These are phyloP conservation scores for Acanthamoeba lenticulata DNA, from an alignment of 208 protist species.

Conservation along the genomic window DNA sequence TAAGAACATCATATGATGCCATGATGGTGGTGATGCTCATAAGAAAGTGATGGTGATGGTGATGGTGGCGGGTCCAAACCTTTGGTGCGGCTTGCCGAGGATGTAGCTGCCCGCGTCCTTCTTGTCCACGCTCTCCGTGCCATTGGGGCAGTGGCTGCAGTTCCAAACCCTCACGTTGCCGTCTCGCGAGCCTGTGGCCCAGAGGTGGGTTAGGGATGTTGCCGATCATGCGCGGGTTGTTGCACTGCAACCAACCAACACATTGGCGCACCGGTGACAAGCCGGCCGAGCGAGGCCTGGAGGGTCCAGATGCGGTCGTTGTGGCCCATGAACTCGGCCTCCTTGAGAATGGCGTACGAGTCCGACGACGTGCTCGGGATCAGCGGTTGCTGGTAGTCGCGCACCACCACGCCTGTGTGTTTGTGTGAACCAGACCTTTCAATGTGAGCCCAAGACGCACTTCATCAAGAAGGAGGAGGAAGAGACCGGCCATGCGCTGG, in stretches of 20 bases:
- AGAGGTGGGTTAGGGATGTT: neutral
- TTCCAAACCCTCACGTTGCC: slow-evolving; percentile 32
- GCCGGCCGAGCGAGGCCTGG: slow-evolving; percentile 2
- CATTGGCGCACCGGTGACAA: neutral
- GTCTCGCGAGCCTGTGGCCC: neutral
- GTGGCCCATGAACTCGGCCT: slow-evolving; percentile 45
- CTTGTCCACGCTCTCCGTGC: neutral
- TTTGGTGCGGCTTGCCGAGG: slow-evolving; percentile 24
- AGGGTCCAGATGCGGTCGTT: slow-evolving; percentile 25
- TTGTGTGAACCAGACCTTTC: no score
- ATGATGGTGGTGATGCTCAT: no score
- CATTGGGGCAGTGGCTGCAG: neutral
- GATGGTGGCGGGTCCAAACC: no score
- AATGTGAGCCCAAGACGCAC: neutral
- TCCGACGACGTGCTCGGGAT: neutral
- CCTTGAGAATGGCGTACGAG: neutral
- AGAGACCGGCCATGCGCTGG: neutral
- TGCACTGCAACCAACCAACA: no score
- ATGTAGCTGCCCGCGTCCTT: slow-evolving; percentile 18
- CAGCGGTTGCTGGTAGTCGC: neutral
- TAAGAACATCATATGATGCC: no score
- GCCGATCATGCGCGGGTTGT: neutral
- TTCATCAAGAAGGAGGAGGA: neutral
- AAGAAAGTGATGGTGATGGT: no score
- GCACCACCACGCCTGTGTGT: neutral